Base-by-base conservation (phyloP, 805 yeast species). In the Schwanniomyces vanrijiae region DNA sequence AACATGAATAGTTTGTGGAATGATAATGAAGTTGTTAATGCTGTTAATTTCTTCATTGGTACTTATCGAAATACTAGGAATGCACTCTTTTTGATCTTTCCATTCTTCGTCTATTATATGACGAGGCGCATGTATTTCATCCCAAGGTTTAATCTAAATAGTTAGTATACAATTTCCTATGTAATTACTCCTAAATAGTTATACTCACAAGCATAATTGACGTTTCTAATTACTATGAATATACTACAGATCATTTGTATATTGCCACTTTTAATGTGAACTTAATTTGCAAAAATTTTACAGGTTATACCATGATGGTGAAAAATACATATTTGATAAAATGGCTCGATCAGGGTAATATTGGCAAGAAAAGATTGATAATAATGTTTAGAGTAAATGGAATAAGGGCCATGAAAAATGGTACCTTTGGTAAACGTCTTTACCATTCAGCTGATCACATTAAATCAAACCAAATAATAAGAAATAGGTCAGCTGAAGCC, bases 71-170 rank as follows among this genome's bases (percentile, higher is more conserved):
- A 71, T 50, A 1, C 46, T 45, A 14, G 77, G 76, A 9, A 66
- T 47, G 53, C 66, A 48, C 45, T 49, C 40, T 1, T 65, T 62
- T 11, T 48, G 53, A 7, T 50, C 52, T 16, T 58, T 65, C 29
- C 60, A 64, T 8, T 68, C 76, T 40, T 77, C 81, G 40, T 75
- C 78, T 22, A 81, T 56, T 7, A 72, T 51, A 58, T 82, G 84
- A 50, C 86, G 76, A 16, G 81, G 77, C n/a, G 75, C 64, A 28
- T 73, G 76, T 40, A 62, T 55, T 34, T 76, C 82, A 21, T 68
- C 65, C 75, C 79, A 70, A 35, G 80, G 83, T 66, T 77, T 75
- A 42, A 79, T 65, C 79, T 75, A 46, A 3, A 4, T 10, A 14
- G 51, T 52, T 41, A 50, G 53, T 46, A 47, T 38, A 24, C 16